Evolutionary conservation across 2,329 filamentous ascomycete genomes (phyloP).

Genomic region (Sodiomyces alkalinus): DNA sequence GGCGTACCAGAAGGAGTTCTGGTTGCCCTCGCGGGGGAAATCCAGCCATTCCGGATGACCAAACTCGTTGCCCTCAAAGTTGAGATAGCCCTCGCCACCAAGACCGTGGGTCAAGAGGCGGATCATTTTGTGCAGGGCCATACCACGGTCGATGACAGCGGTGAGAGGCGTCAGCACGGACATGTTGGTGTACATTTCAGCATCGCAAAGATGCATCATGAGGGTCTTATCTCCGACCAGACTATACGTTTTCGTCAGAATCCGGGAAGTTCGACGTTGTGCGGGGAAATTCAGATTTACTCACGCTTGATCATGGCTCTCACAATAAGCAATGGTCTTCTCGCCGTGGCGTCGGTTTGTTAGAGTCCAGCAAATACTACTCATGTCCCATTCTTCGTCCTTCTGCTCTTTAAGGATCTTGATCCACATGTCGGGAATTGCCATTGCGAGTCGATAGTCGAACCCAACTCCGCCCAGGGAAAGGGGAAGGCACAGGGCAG

Average conservation of each 20-base stretch:
- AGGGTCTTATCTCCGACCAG: constrained; percentile 93
- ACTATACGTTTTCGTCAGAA: constrained; percentile 26
- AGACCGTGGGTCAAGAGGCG: constrained; percentile 80
- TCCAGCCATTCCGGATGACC: constrained; percentile 98
- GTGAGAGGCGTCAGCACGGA: constrained; percentile 73
- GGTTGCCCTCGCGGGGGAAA: constrained; percentile 85
- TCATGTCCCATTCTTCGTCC: constrained; percentile 87
- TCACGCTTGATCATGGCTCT: constrained; percentile 95
- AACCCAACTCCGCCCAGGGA: constrained; percentile 86
- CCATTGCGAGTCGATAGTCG: constrained; percentile 95
- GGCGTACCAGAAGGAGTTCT: constrained; percentile 89
- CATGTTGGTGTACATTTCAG: constrained; percentile 97
- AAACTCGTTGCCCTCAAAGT: constrained; percentile 98
- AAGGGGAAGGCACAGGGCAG: constrained; percentile 77
- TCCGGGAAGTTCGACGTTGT: too few species aligned
- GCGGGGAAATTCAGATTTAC: too few species aligned
- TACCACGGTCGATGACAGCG: constrained; percentile 74
- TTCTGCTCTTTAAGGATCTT: constrained; percentile 91
- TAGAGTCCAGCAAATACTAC: constrained; percentile 68
- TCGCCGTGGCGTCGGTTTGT: constrained; percentile 90
- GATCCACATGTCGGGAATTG: constrained; percentile 97
- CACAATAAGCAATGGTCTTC: constrained; percentile 95
- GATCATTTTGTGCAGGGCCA: constrained; percentile 95
- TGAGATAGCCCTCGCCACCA: constrained; percentile 92
- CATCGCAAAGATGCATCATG: constrained; percentile 97